A percentile compares a stretch with the other conserved stretches of the same genome.
These are phyloP conservation scores for Nidularia sp. DNA, from an alignment of 768 basidiomycete species.

Conservation along the genomic window DNA sequence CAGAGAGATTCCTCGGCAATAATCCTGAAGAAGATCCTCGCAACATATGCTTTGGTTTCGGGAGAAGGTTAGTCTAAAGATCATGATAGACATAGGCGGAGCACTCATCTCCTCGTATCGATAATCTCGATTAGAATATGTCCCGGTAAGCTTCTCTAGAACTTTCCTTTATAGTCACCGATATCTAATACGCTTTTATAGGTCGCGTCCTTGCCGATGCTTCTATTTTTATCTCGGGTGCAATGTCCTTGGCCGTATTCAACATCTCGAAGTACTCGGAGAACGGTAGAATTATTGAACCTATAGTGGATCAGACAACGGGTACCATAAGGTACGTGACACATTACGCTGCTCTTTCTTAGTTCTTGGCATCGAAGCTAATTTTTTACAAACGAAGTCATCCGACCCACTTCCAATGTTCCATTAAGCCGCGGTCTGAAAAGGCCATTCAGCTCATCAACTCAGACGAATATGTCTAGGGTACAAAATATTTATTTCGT, in stretches of 20 bases:
- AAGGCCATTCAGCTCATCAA: slow-evolving; percentile 33
- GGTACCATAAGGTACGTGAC: slow-evolving; percentile 40
- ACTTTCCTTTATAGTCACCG: not conserved
- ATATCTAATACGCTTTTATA: slow-evolving; percentile 5
- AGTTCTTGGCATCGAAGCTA: not conserved
- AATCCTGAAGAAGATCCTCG: slow-evolving; percentile 39
- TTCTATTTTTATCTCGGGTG: slow-evolving; percentile 34
- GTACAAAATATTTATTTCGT: not conserved
- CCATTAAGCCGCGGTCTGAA: slow-evolving; percentile 33
- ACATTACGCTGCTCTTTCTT: not conserved
- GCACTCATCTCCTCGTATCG: not conserved
- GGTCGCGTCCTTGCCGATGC: slow-evolving; percentile 35
- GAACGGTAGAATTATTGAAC: slow-evolving; percentile 21
- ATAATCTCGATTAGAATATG: slow-evolving; percentile 22
- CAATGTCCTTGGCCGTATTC: slow-evolving; percentile 38
- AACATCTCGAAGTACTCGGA: slow-evolving; percentile 26
- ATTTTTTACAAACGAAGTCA: slow-evolving; percentile 22
- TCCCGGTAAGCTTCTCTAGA: slow-evolving; percentile 19
- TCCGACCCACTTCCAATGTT: slow-evolving; percentile 35
- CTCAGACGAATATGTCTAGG: slow-evolving; percentile 15
- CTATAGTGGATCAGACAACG: slow-evolving; percentile 33
- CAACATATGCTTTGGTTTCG: slow-evolving; percentile 48
- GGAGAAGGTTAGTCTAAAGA: slow-evolving; percentile 30
- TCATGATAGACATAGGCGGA: not conserved
- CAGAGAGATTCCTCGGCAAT: slow-evolving; percentile 41